Base-by-base conservation (phyloP, 768 basidiomycete species). In the Pleurotus pulmonarius region DNA sequence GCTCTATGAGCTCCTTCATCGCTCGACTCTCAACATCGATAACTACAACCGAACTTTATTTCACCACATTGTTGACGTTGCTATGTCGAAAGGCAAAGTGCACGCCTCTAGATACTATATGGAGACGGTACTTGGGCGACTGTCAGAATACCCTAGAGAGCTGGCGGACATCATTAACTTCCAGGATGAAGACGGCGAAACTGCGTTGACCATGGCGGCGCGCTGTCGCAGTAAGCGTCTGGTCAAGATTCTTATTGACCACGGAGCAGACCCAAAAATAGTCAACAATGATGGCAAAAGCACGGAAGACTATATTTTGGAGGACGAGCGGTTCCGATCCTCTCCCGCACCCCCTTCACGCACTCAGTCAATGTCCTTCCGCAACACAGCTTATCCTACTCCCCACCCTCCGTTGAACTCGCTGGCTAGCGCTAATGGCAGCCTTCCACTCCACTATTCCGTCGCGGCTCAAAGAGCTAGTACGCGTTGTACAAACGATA, bases 21-120 rank as follows among this genome's bases (percentile, higher is more conserved):
- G 94, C n/a, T 96, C 95, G 15, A 98, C 96, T 0, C 88, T 98
- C 64, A 98, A 99, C 69, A 98, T 99, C 72, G 97, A 99, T 77
- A 91, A 94, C 69, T 88, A 87, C 67, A 98, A 98, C 67, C 90
- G 96, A 11, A 98, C 96, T 29, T 90, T 98, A 9, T 98, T 99
- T 67, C 97, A 99, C 69, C 95, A 99, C 67, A 90, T 98, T 58
- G 91, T 98, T 39, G 96, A 99, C 64, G 86, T 99, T 15, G 97
- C 97, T 12, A 90, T 98, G 84, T 87, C 93, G 39, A 98, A 98
- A 71, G 92, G 92, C 54, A 99, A 99, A 74, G 92, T 94, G 0
- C 97, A 98, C 63, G 97, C 97, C 1, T 93, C 96, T 7, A 83
- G 95, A 20, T 99, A 99, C 73, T 99, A 99, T 72, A 94, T 99